A percentile compares a stretch with the other conserved stretches of the same genome.
Conservation (phyloP, 2,329 filamentous ascomycete species). For the Aureobasidium sp. region DNA sequence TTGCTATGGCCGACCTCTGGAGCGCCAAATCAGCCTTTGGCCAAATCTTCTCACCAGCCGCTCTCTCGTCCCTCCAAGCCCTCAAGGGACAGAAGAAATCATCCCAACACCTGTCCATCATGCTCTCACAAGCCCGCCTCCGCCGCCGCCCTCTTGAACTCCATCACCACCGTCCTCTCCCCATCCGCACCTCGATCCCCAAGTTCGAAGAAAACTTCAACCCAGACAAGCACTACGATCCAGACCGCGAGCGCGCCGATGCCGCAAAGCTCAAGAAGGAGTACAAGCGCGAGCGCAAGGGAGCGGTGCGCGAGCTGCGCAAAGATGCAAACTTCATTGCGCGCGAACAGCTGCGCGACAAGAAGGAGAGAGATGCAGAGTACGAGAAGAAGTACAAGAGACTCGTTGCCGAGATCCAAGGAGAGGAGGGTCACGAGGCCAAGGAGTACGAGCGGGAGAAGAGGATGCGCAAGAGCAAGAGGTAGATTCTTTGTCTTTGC, state of each 20-base stretch:
- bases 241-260: conserved; percentile 81
- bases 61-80: conserved; percentile 25
- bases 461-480: conserved; percentile 59
- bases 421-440: conserved; percentile 75
- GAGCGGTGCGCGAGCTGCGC: conserved; percentile 82
- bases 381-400: conserved; percentile 96
- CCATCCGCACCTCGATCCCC: conserved; percentile 80
- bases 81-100: conserved; percentile 33
- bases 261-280: conserved; percentile 76
- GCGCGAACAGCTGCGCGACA: conserved; percentile 77
- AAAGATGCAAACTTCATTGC: conserved; percentile 95
- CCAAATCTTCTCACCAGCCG: conserved; percentile 65
- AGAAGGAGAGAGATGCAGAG: conserved; percentile 84
- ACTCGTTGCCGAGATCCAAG: conserved; percentile 89
- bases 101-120: conserved; percentile 52
- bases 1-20: conserved; percentile 65
- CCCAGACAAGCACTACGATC: conserved; percentile 94
- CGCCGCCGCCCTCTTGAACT: conserved; percentile 72
- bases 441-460: conserved; percentile 89
- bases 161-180: conserved; percentile 78
- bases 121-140: conserved; percentile 53
- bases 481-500: conserved; percentile 17
- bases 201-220: conserved; percentile 96
- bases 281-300: conserved; percentile 92
- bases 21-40: conserved; percentile 60